A percentile compares a stretch with the other conserved stretches of the same genome.
Conservation (phyloP, 768 basidiomycete genomes). For the Calocybe cyanea region DNA sequence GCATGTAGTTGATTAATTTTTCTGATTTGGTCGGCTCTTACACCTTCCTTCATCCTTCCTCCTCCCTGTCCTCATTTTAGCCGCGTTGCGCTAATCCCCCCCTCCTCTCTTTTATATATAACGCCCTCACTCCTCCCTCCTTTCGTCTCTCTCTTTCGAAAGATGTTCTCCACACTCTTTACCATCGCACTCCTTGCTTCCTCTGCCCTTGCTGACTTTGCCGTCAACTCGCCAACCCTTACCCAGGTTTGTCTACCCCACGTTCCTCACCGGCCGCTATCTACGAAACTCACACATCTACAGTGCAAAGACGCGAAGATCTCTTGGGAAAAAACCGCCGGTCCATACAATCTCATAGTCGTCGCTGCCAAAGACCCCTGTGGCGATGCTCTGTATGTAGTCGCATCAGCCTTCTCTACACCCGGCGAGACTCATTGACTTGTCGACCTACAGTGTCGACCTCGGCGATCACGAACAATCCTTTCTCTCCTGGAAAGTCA, state of each 20-base stretch:
- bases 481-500: constrained; percentile 39
- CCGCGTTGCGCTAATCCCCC: constrained; percentile 22
- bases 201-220: constrained; percentile 53
- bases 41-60: neutral
- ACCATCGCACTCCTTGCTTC: constrained; percentile 62
- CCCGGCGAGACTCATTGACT: neutral
- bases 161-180: constrained; percentile 82
- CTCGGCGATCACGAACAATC: constrained; percentile 52
- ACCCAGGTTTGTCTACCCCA: constrained; percentile 47
- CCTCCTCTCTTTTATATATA: no score
- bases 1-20: neutral
- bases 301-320: constrained; percentile 53
- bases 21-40: neutral
- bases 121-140: constrained; percentile 23
- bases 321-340: constrained; percentile 44
- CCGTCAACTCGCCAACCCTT: constrained; percentile 47
- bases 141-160: constrained; percentile 26
- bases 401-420: neutral
- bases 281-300: neutral
- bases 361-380: constrained; percentile 54
- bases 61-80: constrained; percentile 17
- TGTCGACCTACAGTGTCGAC: constrained; percentile 41
- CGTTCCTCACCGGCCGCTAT: neutral
- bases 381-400: constrained; percentile 52
- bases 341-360: constrained; percentile 58